A percentile compares a stretch with the other conserved stretches of the same genome.
Conservation (phyloP, 2,329 filamentous ascomycete species). For the Geosmithia flava region DNA sequence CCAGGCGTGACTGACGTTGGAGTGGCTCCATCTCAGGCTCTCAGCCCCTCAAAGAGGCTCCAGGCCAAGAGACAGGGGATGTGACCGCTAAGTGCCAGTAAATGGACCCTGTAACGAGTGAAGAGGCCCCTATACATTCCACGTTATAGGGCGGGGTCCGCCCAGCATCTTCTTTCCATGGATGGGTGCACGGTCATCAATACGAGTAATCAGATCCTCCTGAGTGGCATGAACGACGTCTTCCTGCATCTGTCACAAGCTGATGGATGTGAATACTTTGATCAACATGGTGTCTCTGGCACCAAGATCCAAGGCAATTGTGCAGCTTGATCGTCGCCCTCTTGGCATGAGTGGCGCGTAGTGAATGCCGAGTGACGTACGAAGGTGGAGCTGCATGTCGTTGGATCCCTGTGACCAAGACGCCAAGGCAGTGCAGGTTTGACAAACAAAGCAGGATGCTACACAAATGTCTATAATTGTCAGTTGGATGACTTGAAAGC, state of each 20-base stretch:
- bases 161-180: background rate
- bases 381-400: background rate
- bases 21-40: too few relatives aligned
- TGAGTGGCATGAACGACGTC: background rate
- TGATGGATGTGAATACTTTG: background rate
- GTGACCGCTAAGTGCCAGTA: background rate
- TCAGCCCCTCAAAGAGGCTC: background rate
- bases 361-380: background rate
- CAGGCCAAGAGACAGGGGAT: background rate
- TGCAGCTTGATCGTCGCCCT: background rate
- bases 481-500: too few relatives aligned
- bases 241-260: background rate
- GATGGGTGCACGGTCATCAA: too few relatives aligned
- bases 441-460: too few relatives aligned
- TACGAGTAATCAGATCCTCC: too few relatives aligned
- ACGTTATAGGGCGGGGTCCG: background rate
- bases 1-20: too few relatives aligned
- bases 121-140: background rate
- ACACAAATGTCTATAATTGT: too few relatives aligned
- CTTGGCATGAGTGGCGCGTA: background rate
- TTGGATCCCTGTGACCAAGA: background rate
- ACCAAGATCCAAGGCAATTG: background rate
- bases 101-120: background rate
- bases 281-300: background rate
- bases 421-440: too few relatives aligned